Percentiles rank a stretch among this genome's conserved stretches.
Evolutionary conservation across 2,329 filamentous ascomycete species (phyloP).

Genomic region (Trichoderma afroharzianum): DNA sequence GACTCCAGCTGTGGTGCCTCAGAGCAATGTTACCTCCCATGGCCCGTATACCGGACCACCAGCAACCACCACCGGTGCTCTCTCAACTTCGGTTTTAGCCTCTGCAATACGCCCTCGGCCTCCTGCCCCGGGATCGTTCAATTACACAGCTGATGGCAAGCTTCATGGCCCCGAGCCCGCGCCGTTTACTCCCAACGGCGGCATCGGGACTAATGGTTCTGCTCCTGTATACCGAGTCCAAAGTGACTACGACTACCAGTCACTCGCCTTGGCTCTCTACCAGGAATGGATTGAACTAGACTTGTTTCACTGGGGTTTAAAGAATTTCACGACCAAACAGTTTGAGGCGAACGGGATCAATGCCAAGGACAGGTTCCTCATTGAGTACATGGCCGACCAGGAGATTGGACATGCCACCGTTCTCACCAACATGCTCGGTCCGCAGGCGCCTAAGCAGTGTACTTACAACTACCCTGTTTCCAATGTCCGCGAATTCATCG

Average conservation of each 20-base stretch:
- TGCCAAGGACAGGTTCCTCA: slow-evolving; percentile 64
- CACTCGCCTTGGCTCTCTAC: slow-evolving; percentile 69
- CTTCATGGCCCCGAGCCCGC: slow-evolving; percentile 66
- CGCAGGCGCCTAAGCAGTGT: slow-evolving; percentile 67
- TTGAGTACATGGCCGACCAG: slow-evolving; percentile 74
- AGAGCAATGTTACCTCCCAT: slow-evolving; percentile 61
- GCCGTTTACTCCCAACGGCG: slow-evolving; percentile 69
- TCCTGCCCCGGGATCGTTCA: slow-evolving; percentile 58
- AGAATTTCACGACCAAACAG: slow-evolving; percentile 63
- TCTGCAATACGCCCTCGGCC: slow-evolving; percentile 56
- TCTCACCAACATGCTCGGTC: slow-evolving; percentile 72
- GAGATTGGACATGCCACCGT: slow-evolving; percentile 75
- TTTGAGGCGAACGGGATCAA: slow-evolving; percentile 66
- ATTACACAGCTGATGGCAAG: slow-evolving; percentile 68
- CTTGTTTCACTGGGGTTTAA: slow-evolving; percentile 73
- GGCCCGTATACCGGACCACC: slow-evolving; percentile 64
- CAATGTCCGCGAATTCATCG: slow-evolving; percentile 72
- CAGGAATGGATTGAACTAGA: slow-evolving; percentile 85
- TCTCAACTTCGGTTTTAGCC: slow-evolving; percentile 55
- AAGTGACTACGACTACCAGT: slow-evolving; percentile 81
- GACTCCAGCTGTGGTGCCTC: slow-evolving; percentile 29
- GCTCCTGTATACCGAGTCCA: slow-evolving; percentile 72
- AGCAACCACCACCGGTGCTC: slow-evolving; percentile 64
- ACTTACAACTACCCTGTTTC: slow-evolving; percentile 77
- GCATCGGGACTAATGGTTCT: slow-evolving; percentile 73